These are phyloP conservation scores for Gossypium turneri DNA, from an alignment of 345 rosid genomes.

Conservation along the genomic window DNA sequence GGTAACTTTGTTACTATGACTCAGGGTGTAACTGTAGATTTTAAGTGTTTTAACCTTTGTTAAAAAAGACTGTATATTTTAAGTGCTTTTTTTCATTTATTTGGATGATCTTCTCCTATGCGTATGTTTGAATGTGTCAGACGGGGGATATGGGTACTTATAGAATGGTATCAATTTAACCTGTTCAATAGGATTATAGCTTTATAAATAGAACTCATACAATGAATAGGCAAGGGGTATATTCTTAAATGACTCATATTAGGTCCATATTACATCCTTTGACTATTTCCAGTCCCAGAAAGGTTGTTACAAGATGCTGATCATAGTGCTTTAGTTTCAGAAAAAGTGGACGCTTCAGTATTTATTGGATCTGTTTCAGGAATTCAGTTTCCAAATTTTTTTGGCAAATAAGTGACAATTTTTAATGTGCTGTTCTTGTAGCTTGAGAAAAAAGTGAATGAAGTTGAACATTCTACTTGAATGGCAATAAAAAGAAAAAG, in stretches of 20 bases:
- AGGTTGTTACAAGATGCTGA: background rate
- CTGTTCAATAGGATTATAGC: background rate
- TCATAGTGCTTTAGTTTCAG: background rate
- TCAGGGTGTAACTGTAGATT: too few relatives aligned
- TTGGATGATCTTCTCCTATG: too few relatives aligned
- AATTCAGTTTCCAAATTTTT: background rate
- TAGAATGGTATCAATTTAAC: background rate
- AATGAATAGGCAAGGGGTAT: background rate
- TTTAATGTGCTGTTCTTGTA: conserved; percentile 5
- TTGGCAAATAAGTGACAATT: background rate
- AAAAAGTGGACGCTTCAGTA: background rate
- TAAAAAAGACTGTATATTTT: too few relatives aligned
- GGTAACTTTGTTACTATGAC: too few relatives aligned
- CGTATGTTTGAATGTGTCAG: too few relatives aligned
- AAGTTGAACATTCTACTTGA: conserved; percentile 61
- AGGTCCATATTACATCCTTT: background rate
- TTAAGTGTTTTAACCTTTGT: too few relatives aligned
- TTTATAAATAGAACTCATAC: background rate
- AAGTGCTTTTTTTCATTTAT: too few relatives aligned
- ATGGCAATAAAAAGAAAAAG: conserved; percentile 30
- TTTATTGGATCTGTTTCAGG: background rate
- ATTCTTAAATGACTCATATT: background rate
- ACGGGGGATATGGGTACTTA: too few relatives aligned
- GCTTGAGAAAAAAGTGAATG: conserved; percentile 71
- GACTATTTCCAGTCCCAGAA: background rate